phyloP scores from a whole-genome alignment of 768 basidiomycete species.

The Amanita subjunquillea region DNA sequence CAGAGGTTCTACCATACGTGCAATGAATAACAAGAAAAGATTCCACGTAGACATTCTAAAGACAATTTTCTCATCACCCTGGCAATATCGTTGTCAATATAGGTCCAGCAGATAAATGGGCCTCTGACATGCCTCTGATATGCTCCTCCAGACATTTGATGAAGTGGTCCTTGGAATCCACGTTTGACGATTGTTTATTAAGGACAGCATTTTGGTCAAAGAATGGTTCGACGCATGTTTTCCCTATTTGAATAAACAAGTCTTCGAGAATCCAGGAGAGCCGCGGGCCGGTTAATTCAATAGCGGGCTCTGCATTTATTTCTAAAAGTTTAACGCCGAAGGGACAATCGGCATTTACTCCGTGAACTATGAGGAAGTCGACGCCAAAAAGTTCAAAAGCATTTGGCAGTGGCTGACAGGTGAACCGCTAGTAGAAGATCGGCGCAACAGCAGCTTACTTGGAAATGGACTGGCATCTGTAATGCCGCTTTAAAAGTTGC shows the following conservation, averaged over 20 bases:
- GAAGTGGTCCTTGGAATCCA: constrained; percentile 42
- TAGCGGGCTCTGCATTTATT: constrained; percentile 93
- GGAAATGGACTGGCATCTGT: constrained; percentile 75
- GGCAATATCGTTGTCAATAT: neutral
- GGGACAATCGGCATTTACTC: constrained; percentile 6
- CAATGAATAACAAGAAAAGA: neutral
- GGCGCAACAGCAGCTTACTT: constrained; percentile 33
- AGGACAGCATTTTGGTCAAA: constrained; percentile 17
- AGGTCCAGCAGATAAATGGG: neutral
- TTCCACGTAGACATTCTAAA: neutral
- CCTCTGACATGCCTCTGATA: constrained; percentile 18
- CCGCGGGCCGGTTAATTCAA: constrained; percentile 82
- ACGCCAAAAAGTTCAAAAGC: constrained; percentile 93
- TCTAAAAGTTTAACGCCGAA: constrained; percentile 74
- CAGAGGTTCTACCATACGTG: no score
- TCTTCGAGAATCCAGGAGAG: constrained; percentile 75
- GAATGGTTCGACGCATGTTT: constrained; percentile 65
- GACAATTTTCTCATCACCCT: neutral
- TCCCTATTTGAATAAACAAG: constrained; percentile 63
- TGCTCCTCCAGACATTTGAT: constrained; percentile 58
- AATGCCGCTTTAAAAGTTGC: constrained; percentile 85
- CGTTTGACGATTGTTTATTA: constrained; percentile 32
- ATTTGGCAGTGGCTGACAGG: constrained; percentile 65
- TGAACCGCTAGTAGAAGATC: constrained; percentile 1
- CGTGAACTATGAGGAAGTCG: constrained; percentile 75